Evolutionary conservation across 2,329 filamentous ascomycete species (phyloP).

Genomic region (Tolypocladium tundrense): DNA sequence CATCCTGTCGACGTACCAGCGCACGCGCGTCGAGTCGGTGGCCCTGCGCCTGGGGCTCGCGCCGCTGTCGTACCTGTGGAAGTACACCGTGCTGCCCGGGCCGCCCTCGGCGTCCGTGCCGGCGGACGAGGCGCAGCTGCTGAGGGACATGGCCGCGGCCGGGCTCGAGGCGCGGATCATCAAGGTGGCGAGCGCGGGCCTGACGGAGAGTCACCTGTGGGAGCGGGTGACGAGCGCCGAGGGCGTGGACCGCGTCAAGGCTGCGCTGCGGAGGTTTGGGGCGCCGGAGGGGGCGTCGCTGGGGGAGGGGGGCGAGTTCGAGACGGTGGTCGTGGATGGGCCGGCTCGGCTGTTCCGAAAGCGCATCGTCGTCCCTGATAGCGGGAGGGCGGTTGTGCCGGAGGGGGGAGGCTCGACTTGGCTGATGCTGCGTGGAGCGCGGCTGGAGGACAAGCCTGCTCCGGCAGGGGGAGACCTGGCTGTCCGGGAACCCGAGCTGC

Average conservation of each 20-base stretch:
- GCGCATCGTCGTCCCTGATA: conserved; percentile 51
- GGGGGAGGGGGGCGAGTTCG: conserved; percentile 93
- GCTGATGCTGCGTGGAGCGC: conserved; percentile 51
- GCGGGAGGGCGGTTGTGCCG: conserved; percentile 39
- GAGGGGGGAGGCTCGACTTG: conserved; percentile 73
- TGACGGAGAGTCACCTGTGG: conserved; percentile 76
- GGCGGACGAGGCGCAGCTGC: conserved; percentile 43
- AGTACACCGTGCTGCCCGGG: conserved; percentile 65
- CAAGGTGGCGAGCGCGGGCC: conserved; percentile 85
- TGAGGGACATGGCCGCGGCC: conserved; percentile 70
- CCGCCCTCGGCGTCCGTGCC: conserved; percentile 6
- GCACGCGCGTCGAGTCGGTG: conserved; percentile 88
- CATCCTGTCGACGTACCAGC: conserved; percentile 90
- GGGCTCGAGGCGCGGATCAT: conserved; percentile 84
- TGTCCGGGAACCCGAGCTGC: conserved; percentile 50
- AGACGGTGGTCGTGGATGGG: conserved; percentile 81
- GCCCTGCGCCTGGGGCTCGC: conserved; percentile 72
- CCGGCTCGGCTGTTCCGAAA: conserved; percentile 63
- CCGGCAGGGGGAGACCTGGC: conserved; percentile 7
- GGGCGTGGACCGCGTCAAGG: conserved; percentile 36
- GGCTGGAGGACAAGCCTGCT: conserved; percentile 32
- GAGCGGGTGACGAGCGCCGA: conserved; percentile 56
- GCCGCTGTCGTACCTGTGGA: conserved; percentile 85
- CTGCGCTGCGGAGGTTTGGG: conserved; percentile 57
- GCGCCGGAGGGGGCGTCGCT: conserved; percentile 59